Conservation (phyloP, 2,329 filamentous ascomycete species). For the Exophiala oligosperma region DNA sequence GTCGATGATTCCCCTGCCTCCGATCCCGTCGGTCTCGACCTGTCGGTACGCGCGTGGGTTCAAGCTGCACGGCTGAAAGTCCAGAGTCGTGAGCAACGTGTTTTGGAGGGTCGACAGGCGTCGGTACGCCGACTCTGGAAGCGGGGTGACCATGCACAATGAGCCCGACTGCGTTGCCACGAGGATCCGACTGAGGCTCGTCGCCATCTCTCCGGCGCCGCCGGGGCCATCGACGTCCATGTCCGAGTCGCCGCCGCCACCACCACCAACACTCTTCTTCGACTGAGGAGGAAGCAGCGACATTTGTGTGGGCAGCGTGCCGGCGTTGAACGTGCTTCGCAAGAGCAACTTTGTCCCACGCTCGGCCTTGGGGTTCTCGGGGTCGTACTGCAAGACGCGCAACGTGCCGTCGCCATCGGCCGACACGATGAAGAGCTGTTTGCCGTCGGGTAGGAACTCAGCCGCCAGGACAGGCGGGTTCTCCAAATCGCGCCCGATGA, state of each 20-base stretch:
- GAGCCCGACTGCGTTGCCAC: slow-evolving; percentile 74
- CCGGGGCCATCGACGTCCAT: slow-evolving; percentile 10
- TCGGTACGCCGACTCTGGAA: slow-evolving; percentile 79
- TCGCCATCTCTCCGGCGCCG: background rate
- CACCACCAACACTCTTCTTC: slow-evolving; percentile 27
- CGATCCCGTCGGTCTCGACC: slow-evolving; percentile 48
- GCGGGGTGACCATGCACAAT: slow-evolving; percentile 72
- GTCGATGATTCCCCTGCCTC: slow-evolving; percentile 70
- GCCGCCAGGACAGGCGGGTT: slow-evolving; percentile 76
- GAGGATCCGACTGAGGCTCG: slow-evolving; percentile 42
- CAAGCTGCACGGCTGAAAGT: slow-evolving; percentile 75
- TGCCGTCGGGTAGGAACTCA: slow-evolving; percentile 85
- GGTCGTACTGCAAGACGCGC: slow-evolving; percentile 89
- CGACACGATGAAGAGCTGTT: slow-evolving; percentile 77
- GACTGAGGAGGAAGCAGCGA: slow-evolving; percentile 66
- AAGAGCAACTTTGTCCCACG: slow-evolving; percentile 85
- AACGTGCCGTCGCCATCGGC: slow-evolving; percentile 83
- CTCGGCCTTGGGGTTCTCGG: slow-evolving; percentile 91
- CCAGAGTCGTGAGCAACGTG: slow-evolving; percentile 69
- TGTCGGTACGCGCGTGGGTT: slow-evolving; percentile 80
- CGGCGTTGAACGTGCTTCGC: slow-evolving; percentile 82
- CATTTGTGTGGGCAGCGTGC: slow-evolving; percentile 73
- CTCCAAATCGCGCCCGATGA: slow-evolving; percentile 84
- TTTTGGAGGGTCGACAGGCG: slow-evolving; percentile 78
- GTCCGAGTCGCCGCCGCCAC: slow-evolving; percentile 38